Conservation (phyloP, 768 basidiomycete species). For the Boletus pseudopeckii region DNA sequence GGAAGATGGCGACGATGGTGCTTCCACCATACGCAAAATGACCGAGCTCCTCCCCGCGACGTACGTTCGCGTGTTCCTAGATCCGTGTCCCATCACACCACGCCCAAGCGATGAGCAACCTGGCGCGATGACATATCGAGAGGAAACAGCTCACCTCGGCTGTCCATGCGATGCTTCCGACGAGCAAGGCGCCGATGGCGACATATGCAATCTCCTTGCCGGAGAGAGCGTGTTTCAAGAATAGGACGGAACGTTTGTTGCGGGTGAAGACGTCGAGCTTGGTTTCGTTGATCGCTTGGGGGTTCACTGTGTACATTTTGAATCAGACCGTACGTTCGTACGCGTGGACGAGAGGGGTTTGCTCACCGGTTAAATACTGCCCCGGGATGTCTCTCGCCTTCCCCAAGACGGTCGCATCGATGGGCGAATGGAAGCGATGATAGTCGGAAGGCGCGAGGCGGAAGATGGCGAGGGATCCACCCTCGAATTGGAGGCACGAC, state of each 20-base stretch:
- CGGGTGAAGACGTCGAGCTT: conserved; percentile 64
- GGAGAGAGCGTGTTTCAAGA: conserved; percentile 45
- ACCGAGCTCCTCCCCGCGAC: conserved; percentile 65
- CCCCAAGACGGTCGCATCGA: conserved; percentile 48
- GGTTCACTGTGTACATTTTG: conserved; percentile 51
- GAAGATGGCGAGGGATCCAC: conserved; percentile 60
- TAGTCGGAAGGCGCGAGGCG: conserved; percentile 80
- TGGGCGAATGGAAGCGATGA: conserved; percentile 74
- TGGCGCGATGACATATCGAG: not conserved
- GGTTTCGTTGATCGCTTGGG: conserved; percentile 69
- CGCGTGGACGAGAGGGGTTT: not conserved
- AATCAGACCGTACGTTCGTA: not conserved
- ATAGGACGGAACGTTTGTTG: conserved; percentile 56
- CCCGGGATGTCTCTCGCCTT: conserved; percentile 47
- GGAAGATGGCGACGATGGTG: conserved; percentile 61
- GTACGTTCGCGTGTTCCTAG: conserved; percentile 46
- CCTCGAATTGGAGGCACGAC: conserved; percentile 38
- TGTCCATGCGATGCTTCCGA: conserved; percentile 72
- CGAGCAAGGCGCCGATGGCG: conserved; percentile 78
- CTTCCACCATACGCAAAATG: conserved; percentile 78
- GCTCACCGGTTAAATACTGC: conserved; percentile 58
- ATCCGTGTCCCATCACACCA: not conserved
- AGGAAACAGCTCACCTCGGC: conserved; percentile 19
- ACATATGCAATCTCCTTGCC: conserved; percentile 60
- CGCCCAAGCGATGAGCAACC: not conserved